Evolutionary conservation across 768 basidiomycete species (phyloP).

Genomic region (Hypholoma fasciculare): DNA sequence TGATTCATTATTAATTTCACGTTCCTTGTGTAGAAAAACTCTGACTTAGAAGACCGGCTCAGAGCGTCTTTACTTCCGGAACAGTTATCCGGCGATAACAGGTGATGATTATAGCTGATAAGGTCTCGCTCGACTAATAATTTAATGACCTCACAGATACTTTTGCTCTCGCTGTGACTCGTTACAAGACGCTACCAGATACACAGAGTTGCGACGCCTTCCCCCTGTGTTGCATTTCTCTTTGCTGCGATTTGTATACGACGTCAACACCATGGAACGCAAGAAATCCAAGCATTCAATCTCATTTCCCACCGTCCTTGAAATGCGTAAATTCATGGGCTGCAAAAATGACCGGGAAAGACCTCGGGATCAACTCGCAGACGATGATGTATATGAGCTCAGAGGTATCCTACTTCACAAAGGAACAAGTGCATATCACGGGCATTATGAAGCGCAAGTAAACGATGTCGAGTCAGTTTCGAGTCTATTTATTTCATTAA

Average conservation of each 20-base stretch:
- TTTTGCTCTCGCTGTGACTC: constrained; percentile 71
- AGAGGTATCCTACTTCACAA: constrained; percentile 87
- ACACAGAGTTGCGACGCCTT: constrained; percentile 65
- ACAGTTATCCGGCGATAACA: constrained; percentile 77
- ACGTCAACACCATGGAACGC: constrained; percentile 73
- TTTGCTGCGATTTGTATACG: constrained; percentile 90
- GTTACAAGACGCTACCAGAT: constrained; percentile 79
- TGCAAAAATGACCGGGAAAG: constrained; percentile 22
- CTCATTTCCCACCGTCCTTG: constrained; percentile 70
- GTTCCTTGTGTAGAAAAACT: constrained; percentile 52
- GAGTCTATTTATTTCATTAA: not conserved
- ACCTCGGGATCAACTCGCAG: constrained; percentile 6
- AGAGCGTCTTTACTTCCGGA: constrained; percentile 68
- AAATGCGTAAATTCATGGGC: constrained; percentile 70
- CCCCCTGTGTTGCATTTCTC: constrained; percentile 93
- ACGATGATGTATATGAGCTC: constrained; percentile 67
- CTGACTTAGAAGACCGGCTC: constrained; percentile 74
- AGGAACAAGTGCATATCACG: constrained; percentile 89
- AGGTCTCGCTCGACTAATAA: not conserved
- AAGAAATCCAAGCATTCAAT: constrained; percentile 86
- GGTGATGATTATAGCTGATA: constrained; percentile 38
- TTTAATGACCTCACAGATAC: constrained; percentile 51
- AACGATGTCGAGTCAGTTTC: constrained; percentile 63
- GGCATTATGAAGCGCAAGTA: constrained; percentile 87
- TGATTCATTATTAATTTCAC: not conserved